A percentile compares a stretch with the other conserved stretches of the same genome.
Evolutionary conservation across 345 rosid species (phyloP).

Genomic region (Laguncularia racemosa): DNA sequence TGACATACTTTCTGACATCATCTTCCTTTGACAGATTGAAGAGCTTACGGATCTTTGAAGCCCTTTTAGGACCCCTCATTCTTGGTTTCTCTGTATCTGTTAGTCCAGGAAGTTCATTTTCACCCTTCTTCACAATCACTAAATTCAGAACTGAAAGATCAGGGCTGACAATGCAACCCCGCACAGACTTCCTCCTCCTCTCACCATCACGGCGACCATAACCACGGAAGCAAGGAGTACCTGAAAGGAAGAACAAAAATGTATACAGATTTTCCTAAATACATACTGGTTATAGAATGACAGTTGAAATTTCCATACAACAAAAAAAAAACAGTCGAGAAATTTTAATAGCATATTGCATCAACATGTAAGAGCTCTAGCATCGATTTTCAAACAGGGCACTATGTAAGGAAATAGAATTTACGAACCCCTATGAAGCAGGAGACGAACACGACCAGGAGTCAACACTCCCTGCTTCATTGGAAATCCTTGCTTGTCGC

Average conservation of each 20-base stretch:
- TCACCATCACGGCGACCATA: conserved; percentile 75
- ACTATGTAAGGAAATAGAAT: conserved; percentile 16
- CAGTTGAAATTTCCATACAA: no score
- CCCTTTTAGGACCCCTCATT: conserved; percentile 77
- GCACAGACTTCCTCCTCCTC: conserved; percentile 70
- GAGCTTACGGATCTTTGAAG: conserved; percentile 59
- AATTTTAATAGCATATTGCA: no score
- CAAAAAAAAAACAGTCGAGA: no score
- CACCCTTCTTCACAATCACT: conserved; percentile 72
- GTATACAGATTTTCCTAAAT: no score
- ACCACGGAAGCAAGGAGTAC: conserved; percentile 67
- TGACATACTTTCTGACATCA: conserved; percentile 63
- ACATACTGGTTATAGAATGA: no score
- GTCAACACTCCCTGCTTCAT: conserved; percentile 91
- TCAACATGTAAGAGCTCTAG: no score
- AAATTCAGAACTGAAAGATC: conserved; percentile 67
- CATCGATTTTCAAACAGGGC: no score
- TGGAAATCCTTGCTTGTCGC: conserved; percentile 90
- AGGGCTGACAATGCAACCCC: conserved; percentile 70
- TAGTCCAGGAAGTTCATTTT: conserved; percentile 58
- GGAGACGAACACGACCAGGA: conserved; percentile 75
- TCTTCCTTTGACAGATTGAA: conserved; percentile 64
- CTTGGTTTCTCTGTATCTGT: conserved; percentile 64
- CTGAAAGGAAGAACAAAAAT: no score
- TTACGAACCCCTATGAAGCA: conserved; percentile 60